Percentiles rank a stretch among this genome's conserved stretches.
phyloP scores from a whole-genome alignment of 768 basidiomycete genomes.

The Trametes elegans region DNA sequence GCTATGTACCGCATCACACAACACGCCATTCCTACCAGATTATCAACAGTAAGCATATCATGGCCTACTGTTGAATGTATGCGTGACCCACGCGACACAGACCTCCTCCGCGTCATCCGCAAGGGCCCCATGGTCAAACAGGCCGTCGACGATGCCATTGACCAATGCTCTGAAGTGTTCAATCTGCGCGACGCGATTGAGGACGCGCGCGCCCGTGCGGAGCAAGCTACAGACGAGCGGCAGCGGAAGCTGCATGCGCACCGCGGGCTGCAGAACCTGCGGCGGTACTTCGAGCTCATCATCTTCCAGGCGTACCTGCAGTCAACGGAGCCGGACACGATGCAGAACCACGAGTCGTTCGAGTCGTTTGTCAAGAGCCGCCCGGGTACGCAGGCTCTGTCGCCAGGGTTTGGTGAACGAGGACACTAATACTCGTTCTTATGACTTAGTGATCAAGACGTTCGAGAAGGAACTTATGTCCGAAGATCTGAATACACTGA shows the following conservation, averaged over 20 bases:
- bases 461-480: constrained; percentile 86
- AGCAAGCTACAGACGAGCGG: constrained; percentile 70
- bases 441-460: constrained; percentile 80
- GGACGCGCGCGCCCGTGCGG: constrained; percentile 71
- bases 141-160: constrained; percentile 84
- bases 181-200: constrained; percentile 92
- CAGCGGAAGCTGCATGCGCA: constrained; percentile 66
- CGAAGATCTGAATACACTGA: constrained; percentile 76
- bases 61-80: not conserved
- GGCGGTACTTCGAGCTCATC: constrained; percentile 82
- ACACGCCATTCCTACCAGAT: constrained; percentile 73
- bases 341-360: constrained; percentile 70
- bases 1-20: constrained; percentile 28
- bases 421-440: not conserved
- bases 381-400: constrained; percentile 70
- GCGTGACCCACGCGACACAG: constrained; percentile 34
- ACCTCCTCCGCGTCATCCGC: constrained; percentile 81
- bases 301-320: constrained; percentile 90
- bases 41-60: constrained; percentile 69
- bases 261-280: constrained; percentile 73
- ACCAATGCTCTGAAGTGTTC: constrained; percentile 77
- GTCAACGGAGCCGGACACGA: constrained; percentile 76
- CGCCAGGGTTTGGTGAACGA: constrained; percentile 45
- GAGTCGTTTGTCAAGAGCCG: constrained; percentile 80
- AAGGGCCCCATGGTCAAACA: constrained; percentile 85